Base-by-base conservation (phyloP, 352 stramenopile species). In the Globisporangium takayamanum region DNA sequence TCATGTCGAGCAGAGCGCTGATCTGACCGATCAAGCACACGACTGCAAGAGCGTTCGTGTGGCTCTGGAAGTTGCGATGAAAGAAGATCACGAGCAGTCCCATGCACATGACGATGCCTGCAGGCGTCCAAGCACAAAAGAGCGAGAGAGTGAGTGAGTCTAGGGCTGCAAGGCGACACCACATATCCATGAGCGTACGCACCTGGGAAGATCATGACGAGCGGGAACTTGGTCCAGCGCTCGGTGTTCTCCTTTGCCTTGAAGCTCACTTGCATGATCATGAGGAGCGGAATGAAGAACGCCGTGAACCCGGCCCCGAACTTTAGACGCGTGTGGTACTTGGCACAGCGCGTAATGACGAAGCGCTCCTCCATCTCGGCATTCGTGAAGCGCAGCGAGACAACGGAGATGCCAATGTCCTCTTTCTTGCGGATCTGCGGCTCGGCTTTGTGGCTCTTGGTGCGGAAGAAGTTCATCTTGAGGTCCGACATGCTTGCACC, bases 211-310 rank as follows among this genome's bases (percentile, higher is more conserved):
- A 94, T 85, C 73, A 91, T 88, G 25, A 91, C 84, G 33, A 78
- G 74, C 11, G 81, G 81, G 30, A 90, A 53, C 39, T 86, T 67
- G 0, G 80, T 87, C 84, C 81, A 94, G 46, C 82, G 76, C 14
- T 78, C 74, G 14, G 53, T 70, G 25, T 76, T 73, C 7, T 89
- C 80, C 28, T 84, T 80, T 16, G 68, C 64, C 68, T 94, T 91
- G 65, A 92, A 88, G 25, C 77, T 88, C 63, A 92, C 78, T 67
- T 92, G 78, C 82, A 91, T 89, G 63, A 94, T 77, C n/a, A 92
- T 76, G 2, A 94, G 69, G 53, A 94, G 67, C 60, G 84, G 78
- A 52, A 94, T 94, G 64, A 92, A 87, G 52, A 90, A 87, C 6
- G 81, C 80, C 2, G 84, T 92, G 59, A 92, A 88, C 0, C 69